A percentile compares a stretch with the other conserved stretches of the same genome.
These are phyloP conservation scores for Fraxinus americana DNA, from an alignment of 257 asterid genomes.

Conservation along the genomic window DNA sequence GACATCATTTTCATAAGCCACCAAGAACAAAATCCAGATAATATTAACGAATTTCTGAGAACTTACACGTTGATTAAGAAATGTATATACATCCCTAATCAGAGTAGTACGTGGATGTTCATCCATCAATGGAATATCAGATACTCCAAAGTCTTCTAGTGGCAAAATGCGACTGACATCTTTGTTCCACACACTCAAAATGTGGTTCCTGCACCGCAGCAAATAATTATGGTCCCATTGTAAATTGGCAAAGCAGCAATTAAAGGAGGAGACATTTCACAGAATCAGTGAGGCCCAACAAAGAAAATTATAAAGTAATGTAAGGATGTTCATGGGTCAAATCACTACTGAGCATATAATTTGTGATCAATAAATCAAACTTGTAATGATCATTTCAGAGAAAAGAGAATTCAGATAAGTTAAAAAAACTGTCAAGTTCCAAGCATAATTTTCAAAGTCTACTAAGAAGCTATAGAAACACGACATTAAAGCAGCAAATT, in stretches of 20 bases:
- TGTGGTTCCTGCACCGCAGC: constrained; percentile 66
- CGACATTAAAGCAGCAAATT: constrained; percentile 10
- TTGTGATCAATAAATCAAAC: not conserved
- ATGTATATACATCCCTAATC: constrained; percentile 64
- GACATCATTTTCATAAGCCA: constrained; percentile 22
- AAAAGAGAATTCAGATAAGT: not conserved
- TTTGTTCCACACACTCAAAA: constrained; percentile 90
- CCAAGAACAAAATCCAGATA: constrained; percentile 8
- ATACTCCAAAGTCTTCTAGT: constrained; percentile 72
- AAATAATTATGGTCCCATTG: constrained; percentile 31
- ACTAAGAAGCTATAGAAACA: not conserved
- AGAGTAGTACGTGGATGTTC: constrained; percentile 66
- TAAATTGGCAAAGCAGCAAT: constrained; percentile 8
- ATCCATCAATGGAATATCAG: constrained; percentile 52
- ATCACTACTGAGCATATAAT: not conserved
- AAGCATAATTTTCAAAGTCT: not conserved
- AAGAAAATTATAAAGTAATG: not conserved
- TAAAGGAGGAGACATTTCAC: constrained; percentile 10
- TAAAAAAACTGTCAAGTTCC: not conserved
- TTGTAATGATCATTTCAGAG: constrained; percentile 6
- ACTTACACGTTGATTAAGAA: constrained; percentile 94
- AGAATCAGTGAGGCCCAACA: constrained; percentile 12
- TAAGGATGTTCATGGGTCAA: not conserved
- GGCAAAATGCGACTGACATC: constrained; percentile 82
- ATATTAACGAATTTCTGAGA: constrained; percentile 19